phyloP scores from a whole-genome alignment of 129 eudicot species.

The Apium graveolens region DNA sequence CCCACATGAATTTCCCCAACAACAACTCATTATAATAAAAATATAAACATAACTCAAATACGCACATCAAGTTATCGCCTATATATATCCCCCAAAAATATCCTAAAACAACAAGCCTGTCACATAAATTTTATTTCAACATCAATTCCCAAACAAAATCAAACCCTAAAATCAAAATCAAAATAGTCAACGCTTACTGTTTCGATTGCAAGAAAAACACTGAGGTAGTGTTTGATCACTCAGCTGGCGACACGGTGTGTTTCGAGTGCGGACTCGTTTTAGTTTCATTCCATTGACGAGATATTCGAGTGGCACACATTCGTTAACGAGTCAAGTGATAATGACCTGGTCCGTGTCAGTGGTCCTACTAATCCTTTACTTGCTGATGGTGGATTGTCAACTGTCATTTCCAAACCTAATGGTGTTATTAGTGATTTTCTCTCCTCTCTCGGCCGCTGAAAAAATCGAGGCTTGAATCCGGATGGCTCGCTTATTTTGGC shows the following conservation, averaged over 20 bases:
- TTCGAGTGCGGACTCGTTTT: conserved; percentile 85
- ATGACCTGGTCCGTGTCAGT: conserved; percentile 85
- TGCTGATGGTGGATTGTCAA: conserved; percentile 52
- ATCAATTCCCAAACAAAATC: no score
- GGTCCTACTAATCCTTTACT: conserved; percentile 66
- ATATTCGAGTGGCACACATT: conserved; percentile 89
- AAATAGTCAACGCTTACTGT: conserved; percentile 63
- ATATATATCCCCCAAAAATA: no score
- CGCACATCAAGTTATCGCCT: no score
- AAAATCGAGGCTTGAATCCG: conserved; percentile 71
- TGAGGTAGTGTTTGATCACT: conserved; percentile 76
- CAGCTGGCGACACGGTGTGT: conserved; percentile 84
- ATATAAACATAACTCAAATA: no score
- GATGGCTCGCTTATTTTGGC: conserved; percentile 61
- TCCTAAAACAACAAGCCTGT: no score
- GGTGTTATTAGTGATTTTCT: conserved; percentile 56
- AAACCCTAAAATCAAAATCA: no score
- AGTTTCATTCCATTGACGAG: conserved; percentile 82
- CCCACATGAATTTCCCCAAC: no score
- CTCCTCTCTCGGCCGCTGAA: conserved; percentile 56
- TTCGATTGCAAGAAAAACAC: conserved; percentile 70
- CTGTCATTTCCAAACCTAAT: conserved; percentile 66
- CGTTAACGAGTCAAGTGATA: conserved; percentile 73
- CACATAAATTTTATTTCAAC: no score
- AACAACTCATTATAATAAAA: no score